Percentiles rank a stretch among this genome's conserved stretches.
These are phyloP conservation scores for Eucalyptus lansdowneana DNA, from an alignment of 345 rosid genomes.

Conservation along the genomic window DNA sequence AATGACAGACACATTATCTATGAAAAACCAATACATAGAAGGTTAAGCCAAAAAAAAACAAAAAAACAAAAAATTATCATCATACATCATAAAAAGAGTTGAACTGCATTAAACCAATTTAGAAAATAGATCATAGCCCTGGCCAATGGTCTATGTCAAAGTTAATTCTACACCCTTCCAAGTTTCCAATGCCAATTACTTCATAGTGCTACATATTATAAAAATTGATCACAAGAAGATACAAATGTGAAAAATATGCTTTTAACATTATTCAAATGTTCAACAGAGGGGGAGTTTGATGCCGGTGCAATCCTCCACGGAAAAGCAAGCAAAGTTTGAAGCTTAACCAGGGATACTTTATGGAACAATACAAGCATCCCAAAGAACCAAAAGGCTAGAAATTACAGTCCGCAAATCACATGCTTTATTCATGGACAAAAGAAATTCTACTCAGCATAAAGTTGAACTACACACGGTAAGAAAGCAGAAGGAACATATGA, in stretches of 20 bases:
- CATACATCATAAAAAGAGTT: not conserved
- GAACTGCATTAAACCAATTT: not conserved
- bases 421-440: not conserved
- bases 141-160: not conserved
- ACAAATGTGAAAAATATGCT: not conserved
- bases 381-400: not conserved
- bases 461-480: not conserved
- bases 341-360: not conserved
- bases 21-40: not conserved
- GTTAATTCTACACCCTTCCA: not conserved
- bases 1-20: not conserved
- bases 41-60: not conserved
- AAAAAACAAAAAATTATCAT: not conserved
- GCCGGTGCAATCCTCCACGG: not conserved
- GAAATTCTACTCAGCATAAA: not conserved
- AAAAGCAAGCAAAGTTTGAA: not conserved
- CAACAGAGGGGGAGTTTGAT: not conserved
- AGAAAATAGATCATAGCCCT: not conserved
- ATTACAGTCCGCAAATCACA: not conserved
- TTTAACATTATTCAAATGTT: not conserved
- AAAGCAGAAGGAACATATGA: not conserved
- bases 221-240: not conserved
- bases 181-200: not conserved
- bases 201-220: not conserved
- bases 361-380: not conserved